Evolutionary conservation across 495 filamentous ascomycete genomes (phyloP).

Genomic region (Collariella sp.): DNA sequence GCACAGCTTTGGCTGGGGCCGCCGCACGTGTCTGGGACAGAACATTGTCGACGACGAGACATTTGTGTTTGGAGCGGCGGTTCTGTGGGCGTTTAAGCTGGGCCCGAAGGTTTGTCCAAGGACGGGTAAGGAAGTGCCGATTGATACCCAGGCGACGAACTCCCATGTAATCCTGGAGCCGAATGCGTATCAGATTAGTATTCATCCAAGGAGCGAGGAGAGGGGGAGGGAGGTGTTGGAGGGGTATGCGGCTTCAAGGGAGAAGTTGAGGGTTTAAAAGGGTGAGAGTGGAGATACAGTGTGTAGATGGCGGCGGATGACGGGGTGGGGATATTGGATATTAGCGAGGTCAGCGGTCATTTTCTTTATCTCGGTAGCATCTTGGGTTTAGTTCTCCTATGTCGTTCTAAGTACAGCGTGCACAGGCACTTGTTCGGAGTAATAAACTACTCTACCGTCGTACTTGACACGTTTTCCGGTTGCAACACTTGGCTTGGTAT

Average conservation of each 20-base stretch:
- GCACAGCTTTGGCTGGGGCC: conserved; percentile 55
- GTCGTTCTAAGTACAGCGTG: too few relatives aligned
- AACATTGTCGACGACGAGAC: conserved; percentile 53
- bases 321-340: too few relatives aligned
- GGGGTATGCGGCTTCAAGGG: conserved; percentile 27
- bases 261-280: conserved; percentile 22
- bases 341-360: too few relatives aligned
- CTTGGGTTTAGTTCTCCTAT: too few relatives aligned
- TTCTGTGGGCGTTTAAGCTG: conserved; percentile 45
- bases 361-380: too few relatives aligned
- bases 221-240: conserved; percentile 28
- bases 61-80: conserved; percentile 42
- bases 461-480: too few relatives aligned
- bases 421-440: too few relatives aligned
- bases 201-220: conserved; percentile 31
- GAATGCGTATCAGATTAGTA: conserved; percentile 31
- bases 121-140: conserved; percentile 34
- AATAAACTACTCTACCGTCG: too few relatives aligned
- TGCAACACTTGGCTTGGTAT: too few relatives aligned
- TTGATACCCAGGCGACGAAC: conserved; percentile 45
- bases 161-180: conserved; percentile 43
- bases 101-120: conserved; percentile 30
- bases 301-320: too few relatives aligned
- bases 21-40: conserved; percentile 53
- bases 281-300: not conserved